Evolutionary conservation across 1,284 basidiomycete species (phyloP).

Genomic region (Ganoderma multipileum): DNA sequence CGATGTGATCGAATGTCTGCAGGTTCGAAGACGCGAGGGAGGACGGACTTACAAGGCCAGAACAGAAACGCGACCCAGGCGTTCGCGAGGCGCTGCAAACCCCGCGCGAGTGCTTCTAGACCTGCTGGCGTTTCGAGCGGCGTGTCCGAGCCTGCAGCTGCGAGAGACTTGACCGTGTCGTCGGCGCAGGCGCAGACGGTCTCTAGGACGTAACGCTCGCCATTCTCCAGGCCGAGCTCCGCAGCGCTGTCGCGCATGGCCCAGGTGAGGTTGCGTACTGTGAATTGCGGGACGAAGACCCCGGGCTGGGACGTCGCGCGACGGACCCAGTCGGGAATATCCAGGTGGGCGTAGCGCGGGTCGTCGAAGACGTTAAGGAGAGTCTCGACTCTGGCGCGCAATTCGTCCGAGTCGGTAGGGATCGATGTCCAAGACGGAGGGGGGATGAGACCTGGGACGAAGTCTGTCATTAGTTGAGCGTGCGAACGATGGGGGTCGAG

Average conservation of each 20-base stretch:
- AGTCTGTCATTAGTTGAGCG: slow-evolving; percentile 9
- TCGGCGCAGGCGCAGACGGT: not conserved
- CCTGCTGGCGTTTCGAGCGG: no score
- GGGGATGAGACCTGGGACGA: not conserved
- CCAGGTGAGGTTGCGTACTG: not conserved
- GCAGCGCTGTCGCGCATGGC: not conserved
- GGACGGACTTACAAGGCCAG: no score
- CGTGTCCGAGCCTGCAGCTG: no score
- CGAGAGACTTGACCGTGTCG: no score
- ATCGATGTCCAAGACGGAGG: not conserved
- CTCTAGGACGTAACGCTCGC: not conserved
- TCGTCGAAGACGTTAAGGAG: not conserved
- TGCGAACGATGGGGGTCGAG: not conserved
- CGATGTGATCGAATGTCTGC: no score
- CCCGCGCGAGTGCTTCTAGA: no score
- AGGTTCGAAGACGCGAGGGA: no score
- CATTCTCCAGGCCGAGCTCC: not conserved
- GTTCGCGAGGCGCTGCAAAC: no score
- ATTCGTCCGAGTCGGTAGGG: not conserved
- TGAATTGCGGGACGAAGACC: not conserved
- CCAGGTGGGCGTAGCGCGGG: not conserved
- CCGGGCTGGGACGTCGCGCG: not conserved
- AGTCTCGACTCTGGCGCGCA: not conserved
- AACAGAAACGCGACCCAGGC: no score
- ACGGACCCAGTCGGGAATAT: not conserved